A percentile compares a stretch with the other conserved stretches of the same genome.
Evolutionary conservation across 306 rosid species (phyloP).

Genomic region (Quercus alba): DNA sequence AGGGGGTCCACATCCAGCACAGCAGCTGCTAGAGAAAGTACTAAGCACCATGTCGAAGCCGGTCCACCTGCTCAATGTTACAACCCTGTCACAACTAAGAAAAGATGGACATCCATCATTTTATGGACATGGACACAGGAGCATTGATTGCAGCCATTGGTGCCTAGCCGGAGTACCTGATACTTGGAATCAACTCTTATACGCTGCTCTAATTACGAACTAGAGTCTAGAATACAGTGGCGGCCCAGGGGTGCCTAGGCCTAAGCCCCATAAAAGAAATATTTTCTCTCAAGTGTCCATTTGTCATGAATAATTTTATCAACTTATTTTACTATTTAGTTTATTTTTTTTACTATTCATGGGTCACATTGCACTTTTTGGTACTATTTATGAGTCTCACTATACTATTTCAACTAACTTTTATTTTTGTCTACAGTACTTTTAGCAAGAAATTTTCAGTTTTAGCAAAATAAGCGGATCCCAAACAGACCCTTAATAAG

Average conservation of each 20-base stretch:
- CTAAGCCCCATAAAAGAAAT: too few species aligned
- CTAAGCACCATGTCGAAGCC: slow-evolving; percentile 36
- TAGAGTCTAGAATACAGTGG: background rate
- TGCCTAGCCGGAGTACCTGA: slow-evolving; percentile 83
- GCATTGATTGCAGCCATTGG: slow-evolving; percentile 83
- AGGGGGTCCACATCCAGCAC: slow-evolving; percentile 53
- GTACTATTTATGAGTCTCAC: rapidly evolving
- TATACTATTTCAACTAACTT: too few species aligned
- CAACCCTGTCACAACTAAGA: slow-evolving; percentile 59
- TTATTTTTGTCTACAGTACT: too few species aligned
- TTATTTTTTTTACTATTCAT: too few species aligned
- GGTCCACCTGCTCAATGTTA: slow-evolving; percentile 45
- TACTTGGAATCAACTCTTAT: slow-evolving; percentile 61
- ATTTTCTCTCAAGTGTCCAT: too few species aligned
- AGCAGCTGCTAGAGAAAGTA: slow-evolving; percentile 44
- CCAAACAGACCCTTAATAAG: too few species aligned
- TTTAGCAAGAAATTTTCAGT: too few species aligned
- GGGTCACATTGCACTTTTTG: rapidly evolving
- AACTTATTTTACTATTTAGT: too few species aligned
- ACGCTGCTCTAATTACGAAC: slow-evolving; percentile 32
- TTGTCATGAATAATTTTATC: too few species aligned
- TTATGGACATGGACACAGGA: slow-evolving; percentile 46
- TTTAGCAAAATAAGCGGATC: rapidly evolving
- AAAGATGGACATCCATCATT: slow-evolving; percentile 82
- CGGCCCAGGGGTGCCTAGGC: too few species aligned